Conservation (phyloP, 345 rosid genomes). For the Pistacia vera region DNA sequence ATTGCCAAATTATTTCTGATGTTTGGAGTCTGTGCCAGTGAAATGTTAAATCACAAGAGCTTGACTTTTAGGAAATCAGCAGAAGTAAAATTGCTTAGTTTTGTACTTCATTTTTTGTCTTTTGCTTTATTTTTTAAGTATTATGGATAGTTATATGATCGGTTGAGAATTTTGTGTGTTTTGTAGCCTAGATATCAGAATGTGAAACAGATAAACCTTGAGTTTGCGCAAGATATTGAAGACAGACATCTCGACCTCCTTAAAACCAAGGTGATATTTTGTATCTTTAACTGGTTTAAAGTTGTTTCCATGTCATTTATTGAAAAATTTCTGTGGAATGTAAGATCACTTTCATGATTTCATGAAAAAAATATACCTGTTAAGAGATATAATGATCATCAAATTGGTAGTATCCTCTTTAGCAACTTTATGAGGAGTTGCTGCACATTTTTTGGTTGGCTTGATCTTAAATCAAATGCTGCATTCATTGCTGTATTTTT, state of each 20-base stretch:
- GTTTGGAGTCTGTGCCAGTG: not conserved
- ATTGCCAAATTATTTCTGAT: no score
- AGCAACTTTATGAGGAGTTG: not conserved
- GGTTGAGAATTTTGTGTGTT: constrained; percentile 7
- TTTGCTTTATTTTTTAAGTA: not conserved
- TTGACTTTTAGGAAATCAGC: not conserved
- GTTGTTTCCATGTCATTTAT: not conserved
- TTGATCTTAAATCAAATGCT: not conserved
- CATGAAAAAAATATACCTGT: not conserved
- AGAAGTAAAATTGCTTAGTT: not conserved
- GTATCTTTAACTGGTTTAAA: not conserved
- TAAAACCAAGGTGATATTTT: constrained; percentile 47
- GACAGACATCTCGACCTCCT: constrained; percentile 69
- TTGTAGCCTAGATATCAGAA: constrained; percentile 71
- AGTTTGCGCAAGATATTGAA: constrained; percentile 81
- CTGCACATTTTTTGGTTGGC: not conserved
- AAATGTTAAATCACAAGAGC: not conserved
- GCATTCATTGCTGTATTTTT: not conserved
- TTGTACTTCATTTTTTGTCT: not conserved
- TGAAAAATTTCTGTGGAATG: not conserved
- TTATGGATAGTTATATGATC: not conserved
- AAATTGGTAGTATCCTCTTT: not conserved
- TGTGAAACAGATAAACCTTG: constrained; percentile 74
- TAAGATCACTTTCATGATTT: not conserved
- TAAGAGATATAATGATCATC: not conserved